phyloP scores from a whole-genome alignment of 129 eudicot species.

The Centaurea solstitialis region DNA sequence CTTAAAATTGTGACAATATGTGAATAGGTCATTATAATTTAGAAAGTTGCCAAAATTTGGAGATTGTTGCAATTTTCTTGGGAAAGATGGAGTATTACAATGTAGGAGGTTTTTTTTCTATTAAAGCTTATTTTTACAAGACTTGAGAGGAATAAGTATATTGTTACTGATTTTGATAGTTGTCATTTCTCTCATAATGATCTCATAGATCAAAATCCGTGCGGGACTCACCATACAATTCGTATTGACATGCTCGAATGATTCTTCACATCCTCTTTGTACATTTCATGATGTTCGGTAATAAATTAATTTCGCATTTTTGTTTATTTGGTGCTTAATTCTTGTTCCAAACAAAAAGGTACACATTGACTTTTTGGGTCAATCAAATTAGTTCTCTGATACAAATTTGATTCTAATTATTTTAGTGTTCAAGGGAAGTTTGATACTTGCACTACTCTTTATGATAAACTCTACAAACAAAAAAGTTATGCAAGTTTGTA shows the following conservation, averaged over 20 bases:
- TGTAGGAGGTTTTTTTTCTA: background rate
- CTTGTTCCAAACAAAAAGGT: background rate
- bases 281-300: conserved; percentile 82
- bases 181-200: conserved; percentile 3
- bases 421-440: background rate
- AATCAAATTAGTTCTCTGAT: background rate
- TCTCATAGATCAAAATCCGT: conserved; percentile 85
- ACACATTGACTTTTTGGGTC: conserved; percentile 12
- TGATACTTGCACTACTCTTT: background rate
- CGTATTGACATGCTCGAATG: conserved; percentile 71
- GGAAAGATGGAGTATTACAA: background rate
- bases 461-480: conserved; percentile 3
- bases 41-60: background rate
- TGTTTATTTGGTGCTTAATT: conserved; percentile 2
- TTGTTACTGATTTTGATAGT: background rate
- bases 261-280: conserved; percentile 76
- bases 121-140: background rate
- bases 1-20: no score
- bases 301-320: conserved; percentile 11
- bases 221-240: conserved; percentile 75
- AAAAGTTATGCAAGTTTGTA: conserved; percentile 9
- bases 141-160: background rate
- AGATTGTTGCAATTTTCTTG: background rate
- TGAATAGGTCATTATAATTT: background rate
- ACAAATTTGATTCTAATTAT: background rate